phyloP scores from a whole-genome alignment of 1,284 basidiomycete species.

The Xanthoconium separans region DNA sequence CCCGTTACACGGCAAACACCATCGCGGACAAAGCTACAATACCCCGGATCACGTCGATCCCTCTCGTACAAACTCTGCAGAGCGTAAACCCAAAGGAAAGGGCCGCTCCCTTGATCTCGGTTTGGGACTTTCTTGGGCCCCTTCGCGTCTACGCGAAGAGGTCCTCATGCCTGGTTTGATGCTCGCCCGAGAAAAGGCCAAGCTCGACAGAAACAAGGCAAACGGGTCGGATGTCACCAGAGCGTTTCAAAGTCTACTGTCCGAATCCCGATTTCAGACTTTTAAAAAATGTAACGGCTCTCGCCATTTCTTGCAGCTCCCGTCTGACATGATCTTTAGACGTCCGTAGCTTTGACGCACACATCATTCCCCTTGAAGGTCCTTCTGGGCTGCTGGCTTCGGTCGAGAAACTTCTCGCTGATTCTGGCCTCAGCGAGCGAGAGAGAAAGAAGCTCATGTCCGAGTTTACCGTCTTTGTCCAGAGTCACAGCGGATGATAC shows the following conservation, averaged over 20 bases:
- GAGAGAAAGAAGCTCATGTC: constrained; percentile 54
- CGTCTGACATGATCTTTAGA: constrained; percentile 36
- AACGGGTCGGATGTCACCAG: constrained; percentile 60
- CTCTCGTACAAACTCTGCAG: constrained; percentile 4
- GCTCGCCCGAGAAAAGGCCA: constrained; percentile 34
- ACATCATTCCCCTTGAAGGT: constrained; percentile 71
- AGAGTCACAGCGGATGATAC: constrained; percentile 32
- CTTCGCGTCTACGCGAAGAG: constrained; percentile 60
- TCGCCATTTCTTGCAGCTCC: constrained; percentile 7
- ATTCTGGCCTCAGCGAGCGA: constrained; percentile 44
- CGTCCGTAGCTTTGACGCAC: constrained; percentile 68
- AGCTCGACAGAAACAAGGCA: constrained; percentile 31
- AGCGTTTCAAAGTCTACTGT: constrained; percentile 59
- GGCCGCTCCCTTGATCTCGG: constrained; percentile 69
- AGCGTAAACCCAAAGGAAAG: constrained; percentile 41
- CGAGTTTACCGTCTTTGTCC: constrained; percentile 61
- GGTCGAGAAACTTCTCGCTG: constrained; percentile 58
- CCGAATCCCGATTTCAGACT: constrained; percentile 57
- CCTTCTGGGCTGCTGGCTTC: constrained; percentile 61
- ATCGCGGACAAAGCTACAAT: constrained; percentile 22
- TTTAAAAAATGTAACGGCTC: constrained; percentile 66
- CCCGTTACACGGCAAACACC: constrained; percentile 22
- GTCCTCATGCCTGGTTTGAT: constrained; percentile 50
- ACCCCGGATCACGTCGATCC: constrained; percentile 8
- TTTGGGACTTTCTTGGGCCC: constrained; percentile 63